Base-by-base conservation (phyloP, 805 yeast species). In the Grigorovia jiainica region DNA sequence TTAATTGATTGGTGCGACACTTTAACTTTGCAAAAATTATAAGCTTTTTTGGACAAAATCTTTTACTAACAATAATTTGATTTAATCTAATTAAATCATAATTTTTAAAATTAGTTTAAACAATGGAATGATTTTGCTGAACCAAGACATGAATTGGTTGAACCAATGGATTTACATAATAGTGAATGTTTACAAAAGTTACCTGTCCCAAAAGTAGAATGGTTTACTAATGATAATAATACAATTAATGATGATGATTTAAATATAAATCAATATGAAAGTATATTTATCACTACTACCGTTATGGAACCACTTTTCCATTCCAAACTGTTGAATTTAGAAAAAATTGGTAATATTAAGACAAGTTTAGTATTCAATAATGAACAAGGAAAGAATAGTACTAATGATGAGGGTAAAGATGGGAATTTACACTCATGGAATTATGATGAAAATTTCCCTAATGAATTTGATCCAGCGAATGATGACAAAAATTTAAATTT, bases 131-230 rank as follows among this genome's bases (percentile, higher is more conserved):
- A 70, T 15, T 48, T 53, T n/a, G 65, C 61, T 32, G 61, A 64
- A 20, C 75, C 78, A 25, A 69, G 78, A 47, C 78, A 73, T 55
- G 58, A 65, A 16, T 47, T 74, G 33, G 72, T 68, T 43, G 47
- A 52, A 3, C 55, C 61, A 4, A 36, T 47, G n/a, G 43, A 48
- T 9, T 41, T 51, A 1, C 41, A 41, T 3, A 48, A 56, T 40
- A 47, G 47, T 9, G 61, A 50, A 20, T 53, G 60, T 4, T 40
- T 58, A 31, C 58, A 55, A 38, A 20, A 33, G 24, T 44, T 49
- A 7, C 48, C 58, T 7, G 44, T 66, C 20, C 72, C 73, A 6
- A 41, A 43, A 15, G 54, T 67, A 0, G 33, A 44, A 1, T 42
- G 68, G 3, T 47, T 53, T 13, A n/a, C n/a, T n/a, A n/a, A n/a